Conservation (phyloP, 192 early-diverging fungal genomes). For the Backusella westeae region DNA sequence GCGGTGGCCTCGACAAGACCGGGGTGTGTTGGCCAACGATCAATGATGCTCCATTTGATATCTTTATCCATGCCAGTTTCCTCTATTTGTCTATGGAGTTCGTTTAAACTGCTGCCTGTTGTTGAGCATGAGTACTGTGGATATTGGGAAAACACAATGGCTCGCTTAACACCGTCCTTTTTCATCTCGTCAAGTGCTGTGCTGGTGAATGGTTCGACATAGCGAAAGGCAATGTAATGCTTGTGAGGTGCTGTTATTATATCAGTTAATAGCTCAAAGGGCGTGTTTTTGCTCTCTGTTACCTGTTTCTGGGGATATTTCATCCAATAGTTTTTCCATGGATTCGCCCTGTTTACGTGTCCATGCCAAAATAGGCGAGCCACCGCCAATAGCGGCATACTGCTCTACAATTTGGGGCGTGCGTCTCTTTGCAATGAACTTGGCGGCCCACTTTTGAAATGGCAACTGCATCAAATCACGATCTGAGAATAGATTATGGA, state of each 20-base stretch:
- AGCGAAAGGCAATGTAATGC: slow-evolving; percentile 92
- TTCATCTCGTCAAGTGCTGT: slow-evolving; percentile 78
- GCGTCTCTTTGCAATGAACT: slow-evolving; percentile 78
- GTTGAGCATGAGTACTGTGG: slow-evolving; percentile 98
- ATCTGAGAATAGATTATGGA: slow-evolving; percentile 85
- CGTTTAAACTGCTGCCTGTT: slow-evolving; percentile 90
- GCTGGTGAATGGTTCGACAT: slow-evolving; percentile 77
- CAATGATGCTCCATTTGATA: slow-evolving; percentile 94
- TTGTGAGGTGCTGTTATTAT: slow-evolving; percentile 64
- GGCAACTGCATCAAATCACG: slow-evolving; percentile 91
- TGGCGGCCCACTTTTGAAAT: slow-evolving; percentile 67
- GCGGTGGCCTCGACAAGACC: slow-evolving; percentile 85
- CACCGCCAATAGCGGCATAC: slow-evolving; percentile 92
- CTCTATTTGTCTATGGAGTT: slow-evolving; percentile 69
- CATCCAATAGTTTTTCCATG: slow-evolving; percentile 76
- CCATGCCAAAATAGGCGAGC: slow-evolving; percentile 91
- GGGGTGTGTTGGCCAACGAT: slow-evolving; percentile 89
- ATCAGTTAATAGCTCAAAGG: too few species aligned
- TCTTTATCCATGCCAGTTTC: slow-evolving; percentile 56
- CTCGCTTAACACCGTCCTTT: slow-evolving; percentile 76
- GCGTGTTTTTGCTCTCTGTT: not conserved
- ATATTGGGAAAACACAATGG: slow-evolving; percentile 91
- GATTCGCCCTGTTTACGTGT: slow-evolving; percentile 80
- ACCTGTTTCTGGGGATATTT: slow-evolving; percentile 74
- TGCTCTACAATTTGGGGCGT: slow-evolving; percentile 86